Evolutionary conservation across 177 flowering plant genomes (phyloP).

Genomic region (Vitis hybrid): DNA sequence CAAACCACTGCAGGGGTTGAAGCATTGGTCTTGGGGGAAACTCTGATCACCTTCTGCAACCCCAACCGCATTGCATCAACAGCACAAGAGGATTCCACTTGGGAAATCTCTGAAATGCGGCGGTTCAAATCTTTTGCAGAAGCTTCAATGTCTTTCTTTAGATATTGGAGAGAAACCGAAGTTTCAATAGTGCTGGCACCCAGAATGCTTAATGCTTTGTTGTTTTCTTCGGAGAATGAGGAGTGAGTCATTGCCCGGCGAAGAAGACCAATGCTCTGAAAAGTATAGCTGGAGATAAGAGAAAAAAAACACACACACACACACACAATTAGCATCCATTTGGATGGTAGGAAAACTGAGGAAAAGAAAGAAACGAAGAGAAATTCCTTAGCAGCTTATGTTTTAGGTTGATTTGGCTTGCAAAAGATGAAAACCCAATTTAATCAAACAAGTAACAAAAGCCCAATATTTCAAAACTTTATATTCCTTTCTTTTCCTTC

Average conservation of each 20-base stretch:
- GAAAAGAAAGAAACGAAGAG: neutral
- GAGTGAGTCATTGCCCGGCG: slow-evolving; percentile 81
- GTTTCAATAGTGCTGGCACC: slow-evolving; percentile 54
- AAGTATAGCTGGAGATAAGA: slow-evolving; percentile 44
- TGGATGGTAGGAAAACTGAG: neutral
- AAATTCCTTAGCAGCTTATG: neutral
- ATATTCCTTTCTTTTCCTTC: neutral
- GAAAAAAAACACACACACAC: too few relatives aligned
- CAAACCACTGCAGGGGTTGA: slow-evolving; percentile 50
- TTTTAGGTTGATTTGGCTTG: neutral
- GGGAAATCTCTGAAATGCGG: slow-evolving; percentile 36
- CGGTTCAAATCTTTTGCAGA: slow-evolving; percentile 49
- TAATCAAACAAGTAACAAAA: neutral
- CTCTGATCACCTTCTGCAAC: slow-evolving; percentile 66
- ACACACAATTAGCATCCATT: neutral
- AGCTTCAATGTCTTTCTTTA: slow-evolving; percentile 44
- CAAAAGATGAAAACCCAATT: neutral
- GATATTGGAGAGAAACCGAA: slow-evolving; percentile 33
- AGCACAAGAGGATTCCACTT: slow-evolving; percentile 53
- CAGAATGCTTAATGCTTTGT: slow-evolving; percentile 56
- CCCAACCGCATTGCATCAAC: slow-evolving; percentile 53
- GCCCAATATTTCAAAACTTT: neutral
- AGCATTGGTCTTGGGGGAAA: slow-evolving; percentile 54
- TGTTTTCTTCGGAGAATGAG: slow-evolving; percentile 79
- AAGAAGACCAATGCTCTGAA: slow-evolving; percentile 41